Percentiles rank a stretch among this genome's conserved stretches.
Conservation (phyloP, 2,329 filamentous ascomycete genomes). For the Hypoxylon sp. region DNA sequence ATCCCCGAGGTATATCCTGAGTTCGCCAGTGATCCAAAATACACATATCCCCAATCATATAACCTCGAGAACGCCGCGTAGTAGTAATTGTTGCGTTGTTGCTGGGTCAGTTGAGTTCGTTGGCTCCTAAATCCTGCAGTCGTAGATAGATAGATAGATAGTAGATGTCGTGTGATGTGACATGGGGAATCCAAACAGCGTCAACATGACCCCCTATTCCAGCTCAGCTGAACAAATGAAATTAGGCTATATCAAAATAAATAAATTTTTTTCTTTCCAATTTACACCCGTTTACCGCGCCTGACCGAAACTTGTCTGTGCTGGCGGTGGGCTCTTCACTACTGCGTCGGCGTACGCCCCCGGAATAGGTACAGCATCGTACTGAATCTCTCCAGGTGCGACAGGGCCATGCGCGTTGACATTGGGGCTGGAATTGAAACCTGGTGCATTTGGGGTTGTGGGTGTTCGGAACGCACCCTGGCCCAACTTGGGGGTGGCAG, state of each 20-base stretch:
- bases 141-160: conserved; percentile 22
- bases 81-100: conserved; percentile 4
- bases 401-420: conserved; percentile 75
- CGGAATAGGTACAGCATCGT: conserved; percentile 89
- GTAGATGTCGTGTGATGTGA: conserved; percentile 20
- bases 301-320: conserved; percentile 62
- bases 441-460: conserved; percentile 58
- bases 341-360: conserved; percentile 79
- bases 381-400: conserved; percentile 85
- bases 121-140: conserved; percentile 23
- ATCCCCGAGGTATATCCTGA: conserved; percentile 44
- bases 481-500: conserved; percentile 78
- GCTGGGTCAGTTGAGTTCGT: conserved; percentile 32
- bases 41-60: conserved; percentile 32
- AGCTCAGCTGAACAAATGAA: conserved; percentile 48
- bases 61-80: conserved; percentile 42
- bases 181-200: conserved; percentile 20
- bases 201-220: conserved; percentile 38
- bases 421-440: conserved; percentile 56
- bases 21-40: conserved; percentile 36
- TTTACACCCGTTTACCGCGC: conserved; percentile 46
- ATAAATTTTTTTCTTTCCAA: conserved; percentile 20
- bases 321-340: conserved; percentile 66
- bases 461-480: conserved; percentile 73
- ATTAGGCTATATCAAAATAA: conserved; percentile 40